Percentiles rank a stretch among this genome's conserved stretches.
These are phyloP conservation scores for Acacia melanoxylon DNA, from an alignment of 306 rosid species.

Conservation along the genomic window DNA sequence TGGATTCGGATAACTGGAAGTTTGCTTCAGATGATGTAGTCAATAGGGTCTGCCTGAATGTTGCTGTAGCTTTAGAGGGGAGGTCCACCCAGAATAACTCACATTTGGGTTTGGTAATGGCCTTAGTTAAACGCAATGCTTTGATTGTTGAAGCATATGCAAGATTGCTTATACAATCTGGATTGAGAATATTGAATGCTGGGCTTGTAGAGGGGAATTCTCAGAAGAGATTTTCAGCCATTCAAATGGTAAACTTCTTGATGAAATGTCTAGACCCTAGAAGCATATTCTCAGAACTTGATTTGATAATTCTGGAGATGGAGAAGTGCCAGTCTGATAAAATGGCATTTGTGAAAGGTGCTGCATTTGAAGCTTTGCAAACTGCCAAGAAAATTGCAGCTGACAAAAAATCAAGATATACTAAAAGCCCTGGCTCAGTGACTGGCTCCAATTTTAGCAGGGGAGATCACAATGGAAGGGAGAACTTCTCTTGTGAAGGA, in stretches of 20 bases:
- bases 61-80: slow-evolving; percentile 71
- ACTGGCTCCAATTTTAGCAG: slow-evolving; percentile 69
- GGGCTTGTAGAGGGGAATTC: slow-evolving; percentile 71
- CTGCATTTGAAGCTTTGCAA: slow-evolving; percentile 85
- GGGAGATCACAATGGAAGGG: slow-evolving; percentile 39
- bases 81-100: slow-evolving; percentile 66
- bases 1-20: slow-evolving; percentile 86
- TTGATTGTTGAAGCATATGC: slow-evolving; percentile 80
- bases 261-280: slow-evolving; percentile 78
- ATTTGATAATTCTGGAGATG: slow-evolving; percentile 63
- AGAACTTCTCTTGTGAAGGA: slow-evolving; percentile 39
- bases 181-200: slow-evolving; percentile 55
- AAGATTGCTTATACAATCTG: slow-evolving; percentile 70
- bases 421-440: slow-evolving; percentile 55
- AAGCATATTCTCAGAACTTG: slow-evolving; percentile 70
- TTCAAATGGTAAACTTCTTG: slow-evolving; percentile 81
- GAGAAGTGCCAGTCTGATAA: slow-evolving; percentile 75
- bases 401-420: slow-evolving; percentile 51
- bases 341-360: slow-evolving; percentile 82
- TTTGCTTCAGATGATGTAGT: slow-evolving; percentile 79
- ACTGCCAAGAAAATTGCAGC: slow-evolving; percentile 67
- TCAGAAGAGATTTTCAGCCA: slow-evolving; percentile 69
- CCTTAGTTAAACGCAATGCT: slow-evolving; percentile 74
- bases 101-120: slow-evolving; percentile 75
- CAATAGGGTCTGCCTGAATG: slow-evolving; percentile 78